Base-by-base conservation (phyloP, 1,284 basidiomycete genomes). In the Macrocystidia cucumis region DNA sequence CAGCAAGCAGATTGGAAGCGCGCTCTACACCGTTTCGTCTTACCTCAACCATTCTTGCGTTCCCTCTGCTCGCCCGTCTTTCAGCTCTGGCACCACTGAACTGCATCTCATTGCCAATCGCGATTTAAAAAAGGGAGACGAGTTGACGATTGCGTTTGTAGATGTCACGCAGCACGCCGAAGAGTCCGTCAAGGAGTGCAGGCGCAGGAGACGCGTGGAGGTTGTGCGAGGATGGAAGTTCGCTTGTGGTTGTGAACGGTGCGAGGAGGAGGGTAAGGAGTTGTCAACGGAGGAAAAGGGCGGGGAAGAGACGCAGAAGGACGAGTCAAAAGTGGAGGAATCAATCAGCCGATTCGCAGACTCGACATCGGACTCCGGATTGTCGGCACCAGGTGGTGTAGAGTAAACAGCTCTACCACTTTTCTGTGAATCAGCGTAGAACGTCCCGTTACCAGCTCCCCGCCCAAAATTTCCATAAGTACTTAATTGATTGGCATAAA, bases 181-280 rank as follows among this genome's bases (percentile, higher is more conserved):
- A 26, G 82, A 86, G 55, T 63, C 65, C 17, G 40, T 51, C 5
- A 53, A 59, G 4, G 74, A 78, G 19, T 73, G 76, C 33, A 65
- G 79, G 34, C 63, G 72, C 31, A 68, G 80, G 33, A 65, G 85
- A 41, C 71, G 86, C 17, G 63, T 67, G 45, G 82, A 86, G 56
- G 67, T 89, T 25, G 81, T 73, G n/a, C 67, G 78, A 28, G 85
- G 85, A 23, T 89, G 85, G 86, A 67, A 69, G 42, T 86, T 89
- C 51, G 74, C 78, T 16, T 89, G 85, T 51, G 56, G 62, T 33
- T 89, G 85, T 52, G 53, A 64, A 34, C 69, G 72, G 29, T 89
- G 86, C 52, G 46, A 57, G 28, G 59, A 62, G 35, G 85, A 89
- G 52, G 65, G 52, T 3, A 52, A 55, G 33, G 46, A 44, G 18